Evolutionary conservation across 2,329 filamentous ascomycete species (phyloP).

Genomic region (Trichoderma guizhouense): DNA sequence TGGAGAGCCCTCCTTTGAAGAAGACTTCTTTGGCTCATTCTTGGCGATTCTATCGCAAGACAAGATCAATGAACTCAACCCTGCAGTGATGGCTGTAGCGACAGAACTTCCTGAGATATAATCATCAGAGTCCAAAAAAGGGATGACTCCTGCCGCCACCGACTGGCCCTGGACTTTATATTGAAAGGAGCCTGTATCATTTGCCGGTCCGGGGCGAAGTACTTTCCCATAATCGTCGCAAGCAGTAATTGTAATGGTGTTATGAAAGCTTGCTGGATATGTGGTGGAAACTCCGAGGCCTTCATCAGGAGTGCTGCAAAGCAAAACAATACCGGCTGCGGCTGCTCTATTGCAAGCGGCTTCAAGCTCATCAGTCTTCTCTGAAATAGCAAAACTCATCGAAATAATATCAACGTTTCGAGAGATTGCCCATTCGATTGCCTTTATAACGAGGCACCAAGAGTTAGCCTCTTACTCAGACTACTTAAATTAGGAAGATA

Average conservation of each 20-base stretch:
- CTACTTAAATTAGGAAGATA: too few species aligned
- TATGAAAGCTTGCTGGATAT: background rate
- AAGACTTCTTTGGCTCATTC: background rate
- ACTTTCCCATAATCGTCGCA: background rate
- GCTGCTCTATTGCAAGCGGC: background rate
- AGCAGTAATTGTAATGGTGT: background rate
- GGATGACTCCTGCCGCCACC: background rate
- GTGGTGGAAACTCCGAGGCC: background rate
- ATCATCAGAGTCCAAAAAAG: background rate
- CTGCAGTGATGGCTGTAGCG: background rate
- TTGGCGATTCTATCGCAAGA: background rate
- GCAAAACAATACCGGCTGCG: background rate
- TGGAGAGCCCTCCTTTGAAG: too few species aligned
- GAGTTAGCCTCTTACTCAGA: too few species aligned
- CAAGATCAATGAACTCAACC: background rate
- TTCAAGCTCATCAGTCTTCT: background rate
- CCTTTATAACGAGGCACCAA: background rate
- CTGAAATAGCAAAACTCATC: background rate
- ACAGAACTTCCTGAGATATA: background rate
- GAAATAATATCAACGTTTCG: background rate
- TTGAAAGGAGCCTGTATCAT: background rate
- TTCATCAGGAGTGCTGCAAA: background rate
- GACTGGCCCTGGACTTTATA: background rate
- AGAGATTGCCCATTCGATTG: background rate
- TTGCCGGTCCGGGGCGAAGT: background rate